Base-by-base conservation (phyloP, 2,329 filamentous ascomycete genomes). In the Sporothrix curviconia region DNA sequence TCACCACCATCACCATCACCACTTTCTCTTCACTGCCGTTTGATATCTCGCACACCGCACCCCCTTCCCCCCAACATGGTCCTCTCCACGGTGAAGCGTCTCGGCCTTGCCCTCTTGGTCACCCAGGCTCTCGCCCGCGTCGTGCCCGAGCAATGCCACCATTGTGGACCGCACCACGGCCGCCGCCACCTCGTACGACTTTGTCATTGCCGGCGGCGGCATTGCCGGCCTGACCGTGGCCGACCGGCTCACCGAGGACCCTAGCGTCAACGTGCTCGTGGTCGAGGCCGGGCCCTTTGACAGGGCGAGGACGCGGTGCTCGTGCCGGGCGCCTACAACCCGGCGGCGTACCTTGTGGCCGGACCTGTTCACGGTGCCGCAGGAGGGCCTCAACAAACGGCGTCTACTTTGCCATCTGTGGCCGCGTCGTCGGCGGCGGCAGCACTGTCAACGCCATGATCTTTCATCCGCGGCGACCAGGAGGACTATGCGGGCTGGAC, bases 361-460 rank as follows among this genome's bases (percentile, higher is more conserved):
- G 65, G 71, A 70, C 51, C 73, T 77, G 63, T 68, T 71, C 9
- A 74, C 74, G 0, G 66, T 67, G 7, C 43, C 46, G n/a, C 44
- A 70, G 66, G 17, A 60, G n/a, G 57, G 62, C 15, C 61, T 70
- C 7, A 64, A 72, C 57, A 65, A 67, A n/a, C 55, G 65, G 69
- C 15, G 59, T 61, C 39, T 64, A 71, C 43, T 63, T 64, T 25
- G 67, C 71, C 22, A 55, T 67, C 12, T 66, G 68, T 15, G 70
- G 69, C 37, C 66, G 64, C 32, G 77, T 81, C 0, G 73, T 89
- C 0, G 86, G 86, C 19, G 86, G 85, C 11, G 83, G 84, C 9
- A 80, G 76, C 19, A 79, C 79, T 0, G 74, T 85, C 47, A 84
- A 85, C 61, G 80, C 78, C 60, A 80, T 83, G 78, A 77, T 81